Percentiles rank a stretch among this genome's conserved stretches.
These are phyloP conservation scores for Colletotrichum sp. DNA, from an alignment of 2,329 filamentous ascomycete species.

Conservation along the genomic window DNA sequence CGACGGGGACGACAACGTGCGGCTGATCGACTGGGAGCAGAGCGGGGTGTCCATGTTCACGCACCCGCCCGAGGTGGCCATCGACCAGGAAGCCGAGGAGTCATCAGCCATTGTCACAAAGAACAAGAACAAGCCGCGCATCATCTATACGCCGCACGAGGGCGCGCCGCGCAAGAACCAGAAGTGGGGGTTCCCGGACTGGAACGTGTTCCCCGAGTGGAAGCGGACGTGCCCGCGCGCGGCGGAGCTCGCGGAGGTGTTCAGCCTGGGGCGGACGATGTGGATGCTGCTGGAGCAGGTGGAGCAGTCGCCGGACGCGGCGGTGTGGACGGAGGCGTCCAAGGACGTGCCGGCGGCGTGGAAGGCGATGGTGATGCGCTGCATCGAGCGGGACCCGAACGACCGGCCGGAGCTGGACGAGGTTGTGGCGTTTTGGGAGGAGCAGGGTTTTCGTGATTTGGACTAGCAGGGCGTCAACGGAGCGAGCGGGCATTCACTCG, in stretches of 20 bases:
- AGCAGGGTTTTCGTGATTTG: neutral
- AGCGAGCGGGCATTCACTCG: neutral
- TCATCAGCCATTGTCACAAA: too few species aligned
- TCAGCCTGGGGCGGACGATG: conserved; percentile 23
- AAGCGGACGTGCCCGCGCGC: conserved; percentile 20
- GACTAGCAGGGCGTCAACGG: neutral
- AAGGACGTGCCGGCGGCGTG: conserved; percentile 14
- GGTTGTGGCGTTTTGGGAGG: conserved; percentile 18
- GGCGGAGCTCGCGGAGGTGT: conserved; percentile 24
- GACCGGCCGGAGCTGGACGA: conserved; percentile 15
- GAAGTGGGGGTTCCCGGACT: conserved; percentile 16
- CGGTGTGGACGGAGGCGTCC: conserved; percentile 4
- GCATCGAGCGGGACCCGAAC: conserved; percentile 17
- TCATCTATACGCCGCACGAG: conserved; percentile 20
- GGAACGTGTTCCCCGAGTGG: conserved; percentile 25
- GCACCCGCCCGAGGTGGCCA: conserved; percentile 19
- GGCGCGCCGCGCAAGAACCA: conserved; percentile 19
- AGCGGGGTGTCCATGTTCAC: conserved; percentile 25
- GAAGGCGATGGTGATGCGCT: conserved; percentile 12
- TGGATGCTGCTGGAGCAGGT: conserved; percentile 25
- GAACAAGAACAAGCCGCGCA: neutral
- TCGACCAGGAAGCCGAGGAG: conserved; percentile 19
- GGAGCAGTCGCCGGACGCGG: conserved; percentile 11
- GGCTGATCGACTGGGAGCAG: conserved; percentile 31
- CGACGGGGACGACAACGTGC: conserved; percentile 17